Percentiles rank a stretch among this genome's conserved stretches.
Conservation (phyloP, 495 filamentous ascomycete genomes). For the Tuber indicum region DNA sequence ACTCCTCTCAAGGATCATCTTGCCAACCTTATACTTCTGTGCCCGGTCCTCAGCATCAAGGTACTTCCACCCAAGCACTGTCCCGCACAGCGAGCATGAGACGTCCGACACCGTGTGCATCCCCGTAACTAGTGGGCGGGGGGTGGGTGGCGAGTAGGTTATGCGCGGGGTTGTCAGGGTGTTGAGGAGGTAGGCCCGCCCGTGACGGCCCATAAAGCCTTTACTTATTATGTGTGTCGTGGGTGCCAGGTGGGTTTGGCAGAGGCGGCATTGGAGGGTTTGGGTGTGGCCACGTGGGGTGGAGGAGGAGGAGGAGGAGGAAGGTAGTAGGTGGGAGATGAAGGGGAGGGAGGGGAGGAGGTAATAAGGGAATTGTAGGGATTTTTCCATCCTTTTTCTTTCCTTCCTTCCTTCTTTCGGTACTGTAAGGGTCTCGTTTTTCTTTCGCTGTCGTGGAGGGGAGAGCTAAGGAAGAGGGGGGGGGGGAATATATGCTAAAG, state of each 20-base stretch:
- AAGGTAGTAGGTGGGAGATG: slow-evolving; percentile 5
- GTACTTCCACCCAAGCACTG: slow-evolving; percentile 88
- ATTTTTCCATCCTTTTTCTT: neutral
- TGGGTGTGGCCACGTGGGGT: slow-evolving; percentile 43
- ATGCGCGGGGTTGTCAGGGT: slow-evolving; percentile 41
- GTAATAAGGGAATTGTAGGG: slow-evolving; percentile 27
- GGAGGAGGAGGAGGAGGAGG: neutral
- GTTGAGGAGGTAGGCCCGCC: slow-evolving; percentile 81
- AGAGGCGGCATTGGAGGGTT: slow-evolving; percentile 65
- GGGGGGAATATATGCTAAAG: neutral
- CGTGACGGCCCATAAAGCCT: slow-evolving; percentile 81
- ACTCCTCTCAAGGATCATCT: slow-evolving; percentile 88
- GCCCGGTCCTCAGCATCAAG: slow-evolving; percentile 70
- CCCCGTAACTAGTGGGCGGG: slow-evolving; percentile 52
- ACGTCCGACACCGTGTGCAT: slow-evolving; percentile 54
- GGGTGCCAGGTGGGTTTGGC: slow-evolving; percentile 67
- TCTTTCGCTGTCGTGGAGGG: neutral
- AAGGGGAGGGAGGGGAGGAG: slow-evolving; percentile 30
- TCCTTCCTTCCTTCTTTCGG: neutral
- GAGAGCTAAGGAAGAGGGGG: neutral
- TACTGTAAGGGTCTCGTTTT: neutral
- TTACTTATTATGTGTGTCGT: slow-evolving; percentile 79
- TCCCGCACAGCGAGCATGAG: slow-evolving; percentile 57
- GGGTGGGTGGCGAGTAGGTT: slow-evolving; percentile 40
- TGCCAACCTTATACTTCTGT: slow-evolving; percentile 90